Conservation (phyloP, 2,329 filamentous ascomycete genomes). For the Geosmithia flava region DNA sequence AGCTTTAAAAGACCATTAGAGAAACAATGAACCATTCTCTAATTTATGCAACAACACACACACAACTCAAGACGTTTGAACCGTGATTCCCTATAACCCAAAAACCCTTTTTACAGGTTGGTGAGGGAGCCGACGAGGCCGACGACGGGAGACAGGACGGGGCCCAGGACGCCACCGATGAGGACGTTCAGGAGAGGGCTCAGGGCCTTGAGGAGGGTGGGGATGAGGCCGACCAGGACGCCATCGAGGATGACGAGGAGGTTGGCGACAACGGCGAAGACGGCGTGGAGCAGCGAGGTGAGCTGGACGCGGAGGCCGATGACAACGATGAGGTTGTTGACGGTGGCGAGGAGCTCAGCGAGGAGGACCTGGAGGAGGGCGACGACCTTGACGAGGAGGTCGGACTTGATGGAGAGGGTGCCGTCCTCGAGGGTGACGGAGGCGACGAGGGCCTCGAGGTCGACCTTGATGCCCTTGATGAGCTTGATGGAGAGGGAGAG, state of each 20-base stretch:
- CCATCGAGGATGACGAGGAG: constrained; percentile 11
- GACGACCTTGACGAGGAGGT: constrained; percentile 8
- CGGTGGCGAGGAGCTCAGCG: constrained; percentile 8
- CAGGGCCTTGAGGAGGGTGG: constrained; percentile 11
- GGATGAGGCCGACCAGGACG: constrained; percentile 10
- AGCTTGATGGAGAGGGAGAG: not conserved
- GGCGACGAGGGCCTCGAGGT: not conserved
- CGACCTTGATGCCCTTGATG: not conserved
- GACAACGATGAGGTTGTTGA: constrained; percentile 10
- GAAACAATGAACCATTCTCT: not conserved
- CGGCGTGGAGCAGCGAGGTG: constrained; percentile 11
- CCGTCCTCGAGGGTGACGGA: constrained; percentile 1
- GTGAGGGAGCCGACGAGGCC: constrained; percentile 9
- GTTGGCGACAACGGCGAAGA: constrained; percentile 13
- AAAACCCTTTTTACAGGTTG: not conserved
- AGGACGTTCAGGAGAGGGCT: constrained; percentile 13
- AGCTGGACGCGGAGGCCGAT: constrained; percentile 12
- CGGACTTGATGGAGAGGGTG: constrained; percentile 6
- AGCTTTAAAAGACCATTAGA: not conserved
- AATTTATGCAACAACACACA: not conserved
- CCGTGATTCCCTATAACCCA: not conserved
- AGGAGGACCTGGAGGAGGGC: constrained; percentile 9
- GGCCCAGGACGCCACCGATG: constrained; percentile 11
- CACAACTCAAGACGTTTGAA: not conserved
- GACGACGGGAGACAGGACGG: constrained; percentile 12